Conservation (phyloP, 352 stramenopile genomes). For the Plasmopara muralis region DNA sequence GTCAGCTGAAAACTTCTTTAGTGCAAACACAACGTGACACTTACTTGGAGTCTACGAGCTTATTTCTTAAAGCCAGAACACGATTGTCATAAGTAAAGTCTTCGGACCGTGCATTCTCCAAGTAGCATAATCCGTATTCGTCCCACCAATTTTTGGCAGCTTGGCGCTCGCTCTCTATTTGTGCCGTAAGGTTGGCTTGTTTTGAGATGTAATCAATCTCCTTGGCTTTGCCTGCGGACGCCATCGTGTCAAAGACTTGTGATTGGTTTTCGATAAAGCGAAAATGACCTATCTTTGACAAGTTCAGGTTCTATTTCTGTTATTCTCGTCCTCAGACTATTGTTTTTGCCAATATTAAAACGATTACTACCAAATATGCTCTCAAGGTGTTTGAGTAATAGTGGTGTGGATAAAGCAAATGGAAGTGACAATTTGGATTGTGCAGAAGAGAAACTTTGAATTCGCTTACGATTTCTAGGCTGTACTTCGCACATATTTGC, state of each 20-base stretch:
- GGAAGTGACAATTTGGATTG: too few relatives aligned
- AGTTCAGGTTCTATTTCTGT: neutral
- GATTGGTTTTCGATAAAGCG: neutral
- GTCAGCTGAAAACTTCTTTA: neutral
- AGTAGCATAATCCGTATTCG: constrained; percentile 72
- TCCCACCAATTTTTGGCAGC: constrained; percentile 78
- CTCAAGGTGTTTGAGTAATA: too few relatives aligned
- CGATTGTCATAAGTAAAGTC: constrained; percentile 81
- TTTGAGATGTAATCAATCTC: constrained; percentile 82
- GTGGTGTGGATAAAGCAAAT: too few relatives aligned
- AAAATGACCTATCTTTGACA: neutral
- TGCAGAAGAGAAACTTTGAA: too few relatives aligned
- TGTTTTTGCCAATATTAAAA: too few relatives aligned
- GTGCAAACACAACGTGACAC: constrained; percentile 2
- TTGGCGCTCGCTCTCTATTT: constrained; percentile 77
- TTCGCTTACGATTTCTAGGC: too few relatives aligned
- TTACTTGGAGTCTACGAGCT: constrained; percentile 52
- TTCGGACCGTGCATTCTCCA: constrained; percentile 68
- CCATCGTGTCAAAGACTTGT: constrained; percentile 10
- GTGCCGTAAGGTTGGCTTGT: constrained; percentile 70
- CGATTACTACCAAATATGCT: too few relatives aligned
- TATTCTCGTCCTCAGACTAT: neutral
- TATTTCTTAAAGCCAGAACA: constrained; percentile 61
- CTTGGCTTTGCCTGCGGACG: constrained; percentile 47
- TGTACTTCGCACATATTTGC: too few relatives aligned